Evolutionary conservation across 345 rosid genomes (phyloP), one percentile per base, ranked within the genome.

Genomic region (Boechera retrofracta): DNA sequence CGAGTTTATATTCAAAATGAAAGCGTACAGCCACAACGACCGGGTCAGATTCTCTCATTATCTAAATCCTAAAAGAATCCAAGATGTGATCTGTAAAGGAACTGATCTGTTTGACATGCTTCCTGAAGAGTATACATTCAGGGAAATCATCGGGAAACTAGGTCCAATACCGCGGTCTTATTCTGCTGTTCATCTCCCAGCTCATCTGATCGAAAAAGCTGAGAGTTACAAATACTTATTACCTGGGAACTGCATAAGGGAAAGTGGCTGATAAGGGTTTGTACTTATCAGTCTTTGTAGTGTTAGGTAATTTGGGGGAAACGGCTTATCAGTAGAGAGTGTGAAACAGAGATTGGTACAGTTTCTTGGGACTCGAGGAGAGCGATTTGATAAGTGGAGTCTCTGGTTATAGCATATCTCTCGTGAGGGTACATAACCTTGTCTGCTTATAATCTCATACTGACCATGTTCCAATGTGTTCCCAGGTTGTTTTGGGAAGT

Each of bases 1-100:
- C 15, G 90, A 90, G 72, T 94, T 94, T 64, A 54, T 89, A 41
- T 94, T 94, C 84, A 94, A 94, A 89, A 94, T 94, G 98, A 90
- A 88, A 79, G 98, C 98, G 29, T 94, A 94, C 68, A 94, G 97
- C 73, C 98, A 94, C 80, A 79, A 81, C 2, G 98, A 94, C 76
- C 81, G 98, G 15, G 97, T 92, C 62, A 85, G 97, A 67, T 94
- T 94, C 80, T 64, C 91, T 79, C 97, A 89, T 83, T 94, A 86
- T 80, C 79, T 94, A 84, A 86, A 88, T 47, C 92, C 90, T 4
- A 74, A 84, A 61, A 81, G 98, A 75, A 87, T 92, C 79, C 98
- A 94, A 77, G 89, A 89, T 45, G 86, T 92, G 44, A 94, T 94
- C 53, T 94, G 98, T 72, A 86, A 54, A 81, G 98, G 98, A 35